Percentiles rank a stretch among this genome's conserved stretches.
Evolutionary conservation across 371 early-diverging fungal genomes (phyloP).

Genomic region (Neoconidiobolus thromboides): DNA sequence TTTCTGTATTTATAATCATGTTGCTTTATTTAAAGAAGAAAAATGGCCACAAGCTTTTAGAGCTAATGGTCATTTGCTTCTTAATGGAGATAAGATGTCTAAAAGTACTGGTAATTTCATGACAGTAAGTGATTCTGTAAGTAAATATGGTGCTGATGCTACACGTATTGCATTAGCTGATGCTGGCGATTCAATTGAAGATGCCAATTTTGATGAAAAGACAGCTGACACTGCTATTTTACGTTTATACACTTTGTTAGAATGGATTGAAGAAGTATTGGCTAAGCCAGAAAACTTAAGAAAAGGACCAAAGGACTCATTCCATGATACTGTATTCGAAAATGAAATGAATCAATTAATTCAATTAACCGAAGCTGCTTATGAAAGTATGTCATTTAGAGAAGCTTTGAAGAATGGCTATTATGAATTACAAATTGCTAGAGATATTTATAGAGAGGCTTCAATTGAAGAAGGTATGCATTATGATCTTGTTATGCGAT

Average conservation of each 20-base stretch:
- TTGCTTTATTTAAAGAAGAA: constrained; percentile 86
- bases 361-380: constrained; percentile 47
- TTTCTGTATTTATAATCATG: constrained; percentile 98
- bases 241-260: constrained; percentile 77
- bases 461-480: constrained; percentile 65
- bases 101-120: constrained; percentile 99
- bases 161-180: constrained; percentile 91
- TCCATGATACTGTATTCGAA: constrained; percentile 72
- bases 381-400: constrained; percentile 69
- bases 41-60: constrained; percentile 90
- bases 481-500: constrained; percentile 53
- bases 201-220: constrained; percentile 96
- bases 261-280: constrained; percentile 63
- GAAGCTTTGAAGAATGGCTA: constrained; percentile 91
- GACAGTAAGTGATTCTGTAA: constrained; percentile 71
- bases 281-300: constrained; percentile 18
- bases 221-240: constrained; percentile 96
- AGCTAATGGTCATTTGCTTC: constrained; percentile 94
- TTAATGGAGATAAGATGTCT: constrained; percentile 98
- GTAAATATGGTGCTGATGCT: constrained; percentile 93
- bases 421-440: constrained; percentile 78
- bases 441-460: constrained; percentile 81
- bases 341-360: constrained; percentile 68
- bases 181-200: constrained; percentile 93
- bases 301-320: constrained; percentile 26